A percentile compares a stretch with the other conserved stretches of the same genome.
These are phyloP conservation scores for Saccharomycopsis amapae DNA, from an alignment of 805 yeast genomes.

Conservation along the genomic window DNA sequence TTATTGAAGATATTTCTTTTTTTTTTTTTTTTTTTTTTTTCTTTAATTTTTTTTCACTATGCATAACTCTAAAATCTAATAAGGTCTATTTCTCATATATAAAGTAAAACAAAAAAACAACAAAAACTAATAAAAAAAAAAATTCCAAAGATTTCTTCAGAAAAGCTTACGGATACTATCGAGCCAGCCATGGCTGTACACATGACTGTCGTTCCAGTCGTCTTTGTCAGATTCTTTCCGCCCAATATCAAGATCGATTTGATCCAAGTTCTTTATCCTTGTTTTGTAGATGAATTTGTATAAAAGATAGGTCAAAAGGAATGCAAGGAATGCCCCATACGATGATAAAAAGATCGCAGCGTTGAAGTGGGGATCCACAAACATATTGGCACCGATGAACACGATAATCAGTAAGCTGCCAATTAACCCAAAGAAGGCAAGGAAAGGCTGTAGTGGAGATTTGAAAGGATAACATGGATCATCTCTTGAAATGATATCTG, in stretches of 20 bases:
- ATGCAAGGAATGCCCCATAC: constrained; percentile 54
- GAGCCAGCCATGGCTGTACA: too few relatives aligned
- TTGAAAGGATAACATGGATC: constrained; percentile 60
- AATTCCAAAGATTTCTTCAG: background rate
- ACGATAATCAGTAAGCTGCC: constrained; percentile 47
- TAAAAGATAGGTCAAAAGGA: constrained; percentile 41
- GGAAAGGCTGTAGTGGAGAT: constrained; percentile 64
- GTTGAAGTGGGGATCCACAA: constrained; percentile 50
- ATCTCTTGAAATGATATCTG: constrained; percentile 57
- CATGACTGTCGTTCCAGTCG: too few relatives aligned
- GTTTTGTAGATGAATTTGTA: constrained; percentile 57
- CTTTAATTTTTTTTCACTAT: background rate
- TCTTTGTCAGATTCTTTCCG: constrained; percentile 75
- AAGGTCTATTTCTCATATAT: background rate
- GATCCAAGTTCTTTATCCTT: constrained; percentile 58
- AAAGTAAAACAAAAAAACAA: too few relatives aligned
- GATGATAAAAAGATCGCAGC: constrained; percentile 54
- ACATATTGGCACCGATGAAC: constrained; percentile 56
- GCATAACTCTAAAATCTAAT: background rate
- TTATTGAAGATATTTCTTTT: background rate
- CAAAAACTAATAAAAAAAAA: too few relatives aligned
- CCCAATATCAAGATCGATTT: constrained; percentile 76
- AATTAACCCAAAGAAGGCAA: constrained; percentile 53
- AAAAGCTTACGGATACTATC: constrained; percentile 36
- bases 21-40: background rate